These are phyloP conservation scores for Curvularia eragrostidis DNA, from an alignment of 2,329 filamentous ascomycete species.

Conservation along the genomic window DNA sequence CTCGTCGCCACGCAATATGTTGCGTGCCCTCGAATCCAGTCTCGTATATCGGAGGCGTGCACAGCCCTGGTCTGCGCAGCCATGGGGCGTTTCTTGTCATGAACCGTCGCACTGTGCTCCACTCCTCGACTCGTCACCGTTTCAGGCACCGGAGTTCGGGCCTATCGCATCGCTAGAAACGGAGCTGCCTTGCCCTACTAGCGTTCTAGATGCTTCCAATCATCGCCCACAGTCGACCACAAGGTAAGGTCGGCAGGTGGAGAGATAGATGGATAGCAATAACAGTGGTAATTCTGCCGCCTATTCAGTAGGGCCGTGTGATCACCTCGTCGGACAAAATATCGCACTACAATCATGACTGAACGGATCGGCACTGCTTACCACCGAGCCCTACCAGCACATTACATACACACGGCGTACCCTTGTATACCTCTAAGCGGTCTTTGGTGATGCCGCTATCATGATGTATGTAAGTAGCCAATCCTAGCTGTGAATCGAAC, in stretches of 20 bases:
- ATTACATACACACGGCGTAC: neutral
- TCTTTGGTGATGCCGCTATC: neutral
- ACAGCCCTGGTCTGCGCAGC: slow-evolving; percentile 21
- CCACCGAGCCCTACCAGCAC: neutral
- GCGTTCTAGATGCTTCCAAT: slow-evolving; percentile 9
- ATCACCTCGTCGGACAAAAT: neutral
- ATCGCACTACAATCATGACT: neutral
- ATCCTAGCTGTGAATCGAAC: neutral
- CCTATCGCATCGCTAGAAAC: slow-evolving; percentile 33
- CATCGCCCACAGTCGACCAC: neutral
- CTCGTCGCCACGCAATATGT: slow-evolving; percentile 10
- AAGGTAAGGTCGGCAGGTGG: neutral
- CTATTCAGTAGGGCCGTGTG: neutral
- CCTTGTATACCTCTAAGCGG: neutral
- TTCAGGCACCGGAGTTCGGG: slow-evolving; percentile 41
- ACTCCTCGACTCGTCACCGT: slow-evolving; percentile 26
- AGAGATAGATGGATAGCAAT: neutral
- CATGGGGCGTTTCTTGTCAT: slow-evolving; percentile 23
- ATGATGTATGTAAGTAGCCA: neutral
- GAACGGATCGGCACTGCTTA: neutral
- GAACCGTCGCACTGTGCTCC: slow-evolving; percentile 19
- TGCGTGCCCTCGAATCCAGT: slow-evolving; percentile 9
- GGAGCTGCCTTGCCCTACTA: slow-evolving; percentile 29
- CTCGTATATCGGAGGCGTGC: slow-evolving; percentile 21
- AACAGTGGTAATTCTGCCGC: slow-evolving; percentile 6